Evolutionary conservation across 78 protist genomes (phyloP).

Genomic region (Isochrysis galbana): DNA sequence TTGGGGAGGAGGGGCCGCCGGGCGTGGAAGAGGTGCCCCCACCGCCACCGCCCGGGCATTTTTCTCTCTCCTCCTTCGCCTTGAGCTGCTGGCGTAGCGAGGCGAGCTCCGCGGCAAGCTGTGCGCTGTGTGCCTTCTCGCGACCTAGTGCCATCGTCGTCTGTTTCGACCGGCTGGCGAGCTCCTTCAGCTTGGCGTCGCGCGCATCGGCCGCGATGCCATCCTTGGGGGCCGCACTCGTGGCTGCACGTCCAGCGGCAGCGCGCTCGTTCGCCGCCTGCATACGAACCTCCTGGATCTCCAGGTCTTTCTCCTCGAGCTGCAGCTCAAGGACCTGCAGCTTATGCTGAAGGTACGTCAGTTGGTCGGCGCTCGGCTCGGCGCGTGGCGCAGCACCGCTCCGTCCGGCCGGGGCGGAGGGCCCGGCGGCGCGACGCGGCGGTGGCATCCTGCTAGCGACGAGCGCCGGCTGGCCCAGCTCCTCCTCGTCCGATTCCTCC

Average conservation of each 20-base stretch:
- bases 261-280: background rate
- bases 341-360: background rate
- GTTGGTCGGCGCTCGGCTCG: background rate
- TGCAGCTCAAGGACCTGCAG: background rate
- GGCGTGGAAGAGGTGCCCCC: no score
- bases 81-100: background rate
- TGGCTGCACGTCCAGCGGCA: background rate
- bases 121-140: background rate
- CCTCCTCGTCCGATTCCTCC: background rate
- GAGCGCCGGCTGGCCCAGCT: no score
- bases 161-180: background rate
- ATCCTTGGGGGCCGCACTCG: background rate
- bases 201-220: background rate
- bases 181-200: background rate
- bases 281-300: background rate
- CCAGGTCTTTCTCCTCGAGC: conserved; percentile 7
- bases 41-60: background rate
- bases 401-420: background rate
- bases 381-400: background rate
- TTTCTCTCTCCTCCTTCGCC: background rate
- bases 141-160: background rate
- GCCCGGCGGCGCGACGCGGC: background rate
- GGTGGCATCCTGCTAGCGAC: no score
- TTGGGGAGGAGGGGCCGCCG: background rate
- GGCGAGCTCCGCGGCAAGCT: background rate